Base-by-base conservation (phyloP, 495 filamentous ascomycete species). In the Penicillium macrosclerotiorum region DNA sequence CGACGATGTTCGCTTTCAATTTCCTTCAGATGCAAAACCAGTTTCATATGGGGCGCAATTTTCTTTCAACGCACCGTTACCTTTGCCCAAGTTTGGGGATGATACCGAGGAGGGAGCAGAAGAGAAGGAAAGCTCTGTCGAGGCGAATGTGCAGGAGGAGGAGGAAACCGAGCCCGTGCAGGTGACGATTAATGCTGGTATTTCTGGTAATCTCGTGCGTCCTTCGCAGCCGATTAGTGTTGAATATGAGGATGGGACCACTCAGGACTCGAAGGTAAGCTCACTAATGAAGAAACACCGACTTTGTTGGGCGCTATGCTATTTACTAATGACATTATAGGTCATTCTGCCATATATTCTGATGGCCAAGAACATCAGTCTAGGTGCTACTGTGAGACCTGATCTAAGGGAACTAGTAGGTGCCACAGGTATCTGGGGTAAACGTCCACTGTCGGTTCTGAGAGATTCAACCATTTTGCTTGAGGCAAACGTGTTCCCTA, bases 61-160 rank as follows among this genome's bases (percentile, higher is more conserved):
- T 41, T 58, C 51, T 11, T 74, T 73, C 39, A 66, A 59, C 25
- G 43, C 65, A 9, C 66, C 69, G 1, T 37, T 74, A 33, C 60
- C 57, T 33, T 48, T 64, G 9, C 50, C 58, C n/a, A 22, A 34
- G 9, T 39, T 67, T 18, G 30, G 58, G 25, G 40, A 52, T 9
- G 47, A 51, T 12, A 20, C 26, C 17, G 43, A 52, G 29, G 57
- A 57, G 11, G 50, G 60, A 0, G 50, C 52, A 38, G 52, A 55
- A 5, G 45, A 57, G n/a, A 50, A 55, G 0, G 50, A 54, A n/a
- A 44, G 44, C 12, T 27, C 36, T 4, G n/a, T n/a, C n/a, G 47
- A 53, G 18, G 36, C 18, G 16, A 32, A 13, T 6, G 8, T n/a
- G 3, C 19, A 35, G n/a, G 40, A 34, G 8, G 54, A 54, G 26